Percentiles rank a stretch among this genome's conserved stretches.
phyloP scores from a whole-genome alignment of 345 rosid genomes.

The Triadica sebifera region DNA sequence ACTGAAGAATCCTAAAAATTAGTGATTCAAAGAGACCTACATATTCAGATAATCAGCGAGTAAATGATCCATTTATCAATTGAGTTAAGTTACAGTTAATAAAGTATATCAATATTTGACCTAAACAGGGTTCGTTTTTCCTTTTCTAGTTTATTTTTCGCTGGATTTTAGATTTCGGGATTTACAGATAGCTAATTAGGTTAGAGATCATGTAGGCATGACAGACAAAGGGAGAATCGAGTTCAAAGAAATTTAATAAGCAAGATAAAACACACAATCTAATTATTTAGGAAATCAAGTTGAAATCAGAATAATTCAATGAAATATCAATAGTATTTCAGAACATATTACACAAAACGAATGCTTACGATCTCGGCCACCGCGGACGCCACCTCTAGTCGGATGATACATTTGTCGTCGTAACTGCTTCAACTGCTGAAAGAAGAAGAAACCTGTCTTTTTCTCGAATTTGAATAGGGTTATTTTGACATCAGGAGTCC shows the following conservation, averaged over 20 bases:
- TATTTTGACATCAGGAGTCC: no score
- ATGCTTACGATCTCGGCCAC: slow-evolving; percentile 92
- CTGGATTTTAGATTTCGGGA: neutral
- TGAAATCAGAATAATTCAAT: neutral
- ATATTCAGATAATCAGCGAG: no score
- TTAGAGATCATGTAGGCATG: neutral
- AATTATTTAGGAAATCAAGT: neutral
- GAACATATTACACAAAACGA: neutral
- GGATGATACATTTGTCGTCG: slow-evolving; percentile 80
- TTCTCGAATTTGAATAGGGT: neutral
- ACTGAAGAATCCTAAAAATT: neutral
- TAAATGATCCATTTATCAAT: no score
- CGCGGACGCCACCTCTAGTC: slow-evolving; percentile 97
- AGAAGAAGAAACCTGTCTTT: neutral
- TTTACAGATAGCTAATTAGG: neutral
- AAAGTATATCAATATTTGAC: neutral
- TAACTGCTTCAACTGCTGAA: neutral
- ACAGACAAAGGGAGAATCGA: neutral
- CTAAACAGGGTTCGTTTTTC: neutral
- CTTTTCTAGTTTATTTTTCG: neutral
- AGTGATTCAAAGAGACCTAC: no score
- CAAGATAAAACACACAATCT: neutral
- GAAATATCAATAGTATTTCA: neutral
- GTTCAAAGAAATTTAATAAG: neutral
- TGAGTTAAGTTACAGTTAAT: neutral